Evolutionary conservation across 1,284 basidiomycete species (phyloP).

Genomic region (Vanrija pseudolonga): DNA sequence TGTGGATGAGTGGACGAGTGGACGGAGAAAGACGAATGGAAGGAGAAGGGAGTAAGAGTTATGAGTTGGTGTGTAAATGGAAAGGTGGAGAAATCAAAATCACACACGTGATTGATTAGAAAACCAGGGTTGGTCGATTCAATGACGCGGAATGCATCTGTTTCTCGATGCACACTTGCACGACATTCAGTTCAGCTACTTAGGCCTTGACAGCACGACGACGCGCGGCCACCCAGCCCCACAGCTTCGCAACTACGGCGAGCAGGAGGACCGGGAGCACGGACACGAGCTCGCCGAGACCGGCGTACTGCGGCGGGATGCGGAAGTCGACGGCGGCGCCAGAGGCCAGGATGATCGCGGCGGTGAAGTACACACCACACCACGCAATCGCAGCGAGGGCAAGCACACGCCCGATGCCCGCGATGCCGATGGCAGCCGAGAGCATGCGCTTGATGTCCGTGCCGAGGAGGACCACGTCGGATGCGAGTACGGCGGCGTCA

Average conservation of each 20-base stretch:
- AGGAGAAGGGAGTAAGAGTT: no score
- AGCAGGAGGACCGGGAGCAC: conserved; percentile 2
- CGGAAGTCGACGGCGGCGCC: conserved; percentile 11
- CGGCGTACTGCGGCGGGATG: conserved; percentile 9
- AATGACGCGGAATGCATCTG: no score
- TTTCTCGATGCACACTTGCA: no score
- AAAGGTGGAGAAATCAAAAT: no score
- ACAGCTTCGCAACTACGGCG: neutral
- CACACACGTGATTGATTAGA: no score
- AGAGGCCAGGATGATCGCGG: conserved; percentile 6
- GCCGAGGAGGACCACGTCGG: neutral
- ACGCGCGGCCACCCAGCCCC: no score
- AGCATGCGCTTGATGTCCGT: conserved; percentile 1
- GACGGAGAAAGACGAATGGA: no score
- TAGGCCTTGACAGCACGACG: no score
- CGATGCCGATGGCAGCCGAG: conserved; percentile 24
- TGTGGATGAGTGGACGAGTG: no score
- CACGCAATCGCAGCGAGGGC: conserved; percentile 8
- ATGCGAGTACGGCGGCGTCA: conserved; percentile 17
- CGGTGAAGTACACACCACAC: conserved; percentile 10
- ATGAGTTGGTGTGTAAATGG: no score
- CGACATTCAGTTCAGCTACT: no score
- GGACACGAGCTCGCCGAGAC: conserved; percentile 8
- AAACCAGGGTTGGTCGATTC: no score
- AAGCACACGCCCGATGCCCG: neutral